A percentile compares a stretch with the other conserved stretches of the same genome.
Conservation (phyloP, 306 rosid species). For the Rubus idaeus region DNA sequence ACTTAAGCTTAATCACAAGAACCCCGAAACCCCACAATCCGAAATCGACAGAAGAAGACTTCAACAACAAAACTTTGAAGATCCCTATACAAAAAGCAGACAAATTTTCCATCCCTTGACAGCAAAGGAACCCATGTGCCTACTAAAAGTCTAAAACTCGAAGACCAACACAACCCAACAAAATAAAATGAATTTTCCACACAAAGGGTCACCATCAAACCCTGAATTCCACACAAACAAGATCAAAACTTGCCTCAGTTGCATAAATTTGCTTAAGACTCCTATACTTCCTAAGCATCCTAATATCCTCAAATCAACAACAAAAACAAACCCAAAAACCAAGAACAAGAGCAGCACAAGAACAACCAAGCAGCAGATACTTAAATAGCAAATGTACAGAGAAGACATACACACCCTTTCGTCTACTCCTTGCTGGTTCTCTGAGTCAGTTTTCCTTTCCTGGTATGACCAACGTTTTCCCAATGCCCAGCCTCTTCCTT, state of each 20-base stretch:
- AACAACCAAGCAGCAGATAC: background rate
- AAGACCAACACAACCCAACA: background rate
- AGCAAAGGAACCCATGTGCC: background rate
- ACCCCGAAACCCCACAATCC: background rate
- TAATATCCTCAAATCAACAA: background rate
- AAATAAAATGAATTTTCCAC: background rate
- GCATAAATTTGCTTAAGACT: constrained; percentile 5
- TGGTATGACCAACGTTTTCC: background rate
- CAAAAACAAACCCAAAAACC: background rate
- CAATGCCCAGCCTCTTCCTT: background rate
- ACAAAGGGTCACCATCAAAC: constrained; percentile 1
- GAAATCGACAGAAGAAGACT: background rate
- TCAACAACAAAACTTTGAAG: background rate
- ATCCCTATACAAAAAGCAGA: background rate
- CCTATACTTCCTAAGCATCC: constrained; percentile 1
- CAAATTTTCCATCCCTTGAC: background rate
- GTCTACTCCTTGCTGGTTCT: background rate
- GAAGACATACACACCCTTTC: background rate
- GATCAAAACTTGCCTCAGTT: constrained; percentile 13
- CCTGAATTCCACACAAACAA: background rate
- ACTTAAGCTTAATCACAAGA: background rate
- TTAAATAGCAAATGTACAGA: background rate
- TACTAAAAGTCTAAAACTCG: background rate
- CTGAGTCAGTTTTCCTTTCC: background rate
- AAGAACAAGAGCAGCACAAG: background rate